These are phyloP conservation scores for Lolium rigidum DNA, from an alignment of 176 grass and related monocot species.

Conservation along the genomic window DNA sequence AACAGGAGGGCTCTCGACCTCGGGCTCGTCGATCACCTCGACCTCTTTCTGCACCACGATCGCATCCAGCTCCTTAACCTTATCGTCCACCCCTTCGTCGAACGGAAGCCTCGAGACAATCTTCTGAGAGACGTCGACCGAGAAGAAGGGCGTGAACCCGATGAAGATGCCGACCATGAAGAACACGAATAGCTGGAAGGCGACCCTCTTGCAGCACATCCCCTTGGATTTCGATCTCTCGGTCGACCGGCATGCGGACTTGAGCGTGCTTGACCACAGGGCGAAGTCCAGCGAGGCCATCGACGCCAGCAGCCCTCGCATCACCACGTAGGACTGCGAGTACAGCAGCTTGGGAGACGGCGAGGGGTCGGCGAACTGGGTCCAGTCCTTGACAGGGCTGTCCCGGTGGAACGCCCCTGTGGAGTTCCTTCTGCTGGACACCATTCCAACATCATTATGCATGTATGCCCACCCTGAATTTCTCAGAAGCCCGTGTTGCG, in stretches of 20 bases:
- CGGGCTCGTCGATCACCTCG: slow-evolving; percentile 44
- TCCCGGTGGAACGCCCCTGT: slow-evolving; percentile 56
- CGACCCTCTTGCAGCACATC: slow-evolving; percentile 61
- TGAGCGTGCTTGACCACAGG: slow-evolving; percentile 51
- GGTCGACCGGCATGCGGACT: slow-evolving; percentile 51
- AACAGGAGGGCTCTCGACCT: slow-evolving; percentile 49
- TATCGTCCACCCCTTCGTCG: slow-evolving; percentile 48
- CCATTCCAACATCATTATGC: slow-evolving; percentile 63
- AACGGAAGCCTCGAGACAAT: slow-evolving; percentile 59
- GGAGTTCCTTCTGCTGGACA: slow-evolving; percentile 68
- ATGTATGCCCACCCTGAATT: slow-evolving; percentile 40
- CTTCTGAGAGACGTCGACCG: slow-evolving; percentile 68
- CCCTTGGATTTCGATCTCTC: slow-evolving; percentile 73
- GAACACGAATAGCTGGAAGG: slow-evolving; percentile 58
- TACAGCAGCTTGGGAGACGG: slow-evolving; percentile 75
- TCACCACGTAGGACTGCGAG: slow-evolving; percentile 70
- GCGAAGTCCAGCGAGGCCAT: slow-evolving; percentile 56
- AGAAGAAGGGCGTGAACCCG: slow-evolving; percentile 78
- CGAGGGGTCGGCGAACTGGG: slow-evolving; percentile 62
- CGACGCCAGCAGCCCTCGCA: slow-evolving; percentile 64
- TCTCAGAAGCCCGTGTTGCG: slow-evolving; percentile 24
- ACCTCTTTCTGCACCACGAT: slow-evolving; percentile 66
- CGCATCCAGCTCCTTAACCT: slow-evolving; percentile 52
- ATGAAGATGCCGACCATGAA: slow-evolving; percentile 82
- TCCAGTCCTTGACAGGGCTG: slow-evolving; percentile 59